Base-by-base conservation (phyloP, 2,329 filamentous ascomycete species). In the Coniosporium tulheliwenetii region DNA sequence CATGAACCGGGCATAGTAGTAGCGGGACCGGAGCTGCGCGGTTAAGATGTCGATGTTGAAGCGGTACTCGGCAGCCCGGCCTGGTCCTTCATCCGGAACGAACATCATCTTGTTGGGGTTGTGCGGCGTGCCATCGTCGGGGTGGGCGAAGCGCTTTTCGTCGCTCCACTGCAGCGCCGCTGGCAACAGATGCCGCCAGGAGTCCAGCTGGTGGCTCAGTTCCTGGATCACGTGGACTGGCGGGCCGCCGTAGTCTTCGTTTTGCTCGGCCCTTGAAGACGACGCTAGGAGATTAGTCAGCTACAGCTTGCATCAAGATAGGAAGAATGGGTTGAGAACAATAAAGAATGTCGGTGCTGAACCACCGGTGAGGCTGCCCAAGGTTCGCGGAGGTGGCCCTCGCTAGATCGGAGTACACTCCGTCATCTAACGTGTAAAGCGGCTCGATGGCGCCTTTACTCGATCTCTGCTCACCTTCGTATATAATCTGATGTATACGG, bases 181-280 rank as follows among this genome's bases (percentile, higher is more conserved):
- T 2, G 75, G 74, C 5, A 79, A 60, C 49, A 76, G 61, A 8
- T 63, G 63, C 30, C 72, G 67, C 75, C 75, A 79, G 44, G 70
- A 65, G 8, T 71, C 67, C 2, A 78, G 64, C 47, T 76, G 69
- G 8, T 62, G 56, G 2, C 66, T 65, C 41, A 77, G 64, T 40
- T 71, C 66, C 37, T 64, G 66, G 40, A 76, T 64, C 2, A 66
- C 63, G 9, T 52, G 53, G 1, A 64, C 53, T 4, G 59, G 58
- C 5, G 61, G 61, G 5, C 58, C 59, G 16, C 52, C 51, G 39
- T 61, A 59, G 36, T 59, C 54, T 31, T 60, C 53, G 10, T 51
- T 40, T 8, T 46, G 45, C 40, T 59, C 56, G 12, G 50, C 47
- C 41, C 52, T 47, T 2, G 45, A 41, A 15, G 46, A 47, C 5